A percentile compares a stretch with the other conserved stretches of the same genome.
Conservation (phyloP, 1,139 yeast species). For the Trichomonascaceae sp. region DNA sequence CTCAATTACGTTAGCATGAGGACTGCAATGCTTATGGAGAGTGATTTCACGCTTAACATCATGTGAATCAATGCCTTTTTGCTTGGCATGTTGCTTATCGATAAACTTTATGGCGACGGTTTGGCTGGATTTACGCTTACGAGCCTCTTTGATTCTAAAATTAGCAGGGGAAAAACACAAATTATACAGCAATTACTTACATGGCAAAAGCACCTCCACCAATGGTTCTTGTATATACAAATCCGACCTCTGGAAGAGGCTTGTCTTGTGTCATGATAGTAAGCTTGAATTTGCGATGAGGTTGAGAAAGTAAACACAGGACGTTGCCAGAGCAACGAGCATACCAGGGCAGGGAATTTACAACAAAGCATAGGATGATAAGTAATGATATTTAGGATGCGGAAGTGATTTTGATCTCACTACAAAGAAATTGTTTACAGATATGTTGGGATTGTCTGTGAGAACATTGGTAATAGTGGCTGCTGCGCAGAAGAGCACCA, state of each 20-base stretch:
- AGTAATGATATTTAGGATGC: too few relatives aligned
- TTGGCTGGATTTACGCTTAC: constrained; percentile 6
- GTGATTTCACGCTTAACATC: constrained; percentile 47
- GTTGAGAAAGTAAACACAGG: not conserved
- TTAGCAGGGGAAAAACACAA: not conserved
- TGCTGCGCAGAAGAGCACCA: too few relatives aligned
- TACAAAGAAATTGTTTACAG: too few relatives aligned
- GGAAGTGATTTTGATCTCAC: too few relatives aligned
- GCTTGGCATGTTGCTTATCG: constrained; percentile 42
- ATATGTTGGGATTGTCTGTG: too few relatives aligned
- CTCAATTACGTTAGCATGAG: constrained; percentile 53
- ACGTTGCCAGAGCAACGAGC: not conserved
- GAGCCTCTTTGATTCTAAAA: constrained; percentile 6
- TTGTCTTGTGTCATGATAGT: constrained; percentile 7
- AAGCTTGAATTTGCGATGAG: not conserved
- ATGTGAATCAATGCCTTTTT: constrained; percentile 41
- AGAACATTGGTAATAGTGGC: too few relatives aligned
- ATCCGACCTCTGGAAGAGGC: constrained; percentile 14
- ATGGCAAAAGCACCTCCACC: constrained; percentile 47
- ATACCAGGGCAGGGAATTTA: not conserved
- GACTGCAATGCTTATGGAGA: constrained; percentile 49
- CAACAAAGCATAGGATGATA: not conserved
- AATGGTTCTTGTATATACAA: constrained; percentile 35
- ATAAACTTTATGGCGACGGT: constrained; percentile 48
- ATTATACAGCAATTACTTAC: constrained; percentile 18